These are phyloP conservation scores for Botrytis porri DNA, from an alignment of 2,329 filamentous ascomycete species.

Conservation along the genomic window DNA sequence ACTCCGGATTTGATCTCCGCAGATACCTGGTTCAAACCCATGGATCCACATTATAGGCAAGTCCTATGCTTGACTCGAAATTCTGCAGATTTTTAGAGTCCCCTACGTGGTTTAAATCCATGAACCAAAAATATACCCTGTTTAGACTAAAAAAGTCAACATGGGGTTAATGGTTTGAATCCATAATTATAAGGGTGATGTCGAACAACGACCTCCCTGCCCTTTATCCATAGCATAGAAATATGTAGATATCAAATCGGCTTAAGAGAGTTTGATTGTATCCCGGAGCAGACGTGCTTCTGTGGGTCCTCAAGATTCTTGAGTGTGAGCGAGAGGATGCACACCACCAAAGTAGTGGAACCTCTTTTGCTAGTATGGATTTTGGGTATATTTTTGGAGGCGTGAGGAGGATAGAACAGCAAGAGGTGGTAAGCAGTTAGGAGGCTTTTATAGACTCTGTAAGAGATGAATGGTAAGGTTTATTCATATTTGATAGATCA, in stretches of 20 bases:
- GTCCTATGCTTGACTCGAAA: background rate
- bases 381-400: background rate
- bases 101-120: background rate
- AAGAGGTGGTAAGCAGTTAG: background rate
- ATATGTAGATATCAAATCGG: background rate
- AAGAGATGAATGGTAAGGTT: too few species aligned
- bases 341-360: background rate
- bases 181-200: background rate
- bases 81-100: background rate
- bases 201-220: background rate
- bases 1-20: background rate
- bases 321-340: background rate
- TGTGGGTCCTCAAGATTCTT: background rate
- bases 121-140: background rate
- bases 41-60: background rate
- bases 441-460: background rate
- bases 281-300: background rate
- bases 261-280: background rate
- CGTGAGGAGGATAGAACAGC: background rate
- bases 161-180: background rate
- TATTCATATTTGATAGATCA: rapidly evolving
- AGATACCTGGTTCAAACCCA: background rate
- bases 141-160: background rate
- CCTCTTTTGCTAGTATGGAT: background rate
- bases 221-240: background rate